Base-by-base conservation (phyloP, 768 basidiomycete genomes). In the Naganishia onofrii region DNA sequence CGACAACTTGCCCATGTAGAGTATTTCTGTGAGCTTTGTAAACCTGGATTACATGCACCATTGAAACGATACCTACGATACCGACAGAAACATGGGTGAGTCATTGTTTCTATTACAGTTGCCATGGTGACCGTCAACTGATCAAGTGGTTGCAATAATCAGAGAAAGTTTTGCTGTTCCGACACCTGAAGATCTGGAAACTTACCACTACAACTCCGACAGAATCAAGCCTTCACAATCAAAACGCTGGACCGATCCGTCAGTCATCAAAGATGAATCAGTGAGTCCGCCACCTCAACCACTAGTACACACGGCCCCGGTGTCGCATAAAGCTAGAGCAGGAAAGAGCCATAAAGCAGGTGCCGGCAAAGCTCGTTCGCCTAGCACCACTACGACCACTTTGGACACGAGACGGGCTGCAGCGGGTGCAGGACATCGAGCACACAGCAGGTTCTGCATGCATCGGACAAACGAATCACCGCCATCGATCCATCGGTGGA, bases 1-100 rank as follows among this genome's bases (percentile, higher is more conserved):
- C 15, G 38, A n/a, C 60, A 12, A 21, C 19, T 17, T 42, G 38
- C 3, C 9, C 46, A 12, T 87, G 86, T 73, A 89, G 81, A 92
- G 80, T 98, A 98, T 81, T 93, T 89, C 75, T 99, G 96, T 82
- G 96, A 99, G 82, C 83, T 87, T 73, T 99, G 96, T 82, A 87
- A 87, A 74, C 94, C 96, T 12, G 90, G 92, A 67, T 83, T 90
- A 64, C 94, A 97, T 79, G 81, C 82, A 8, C 89, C 93, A 42
- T 86, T 94, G 42, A 74, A 71, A 53, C 76, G 76, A 60, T 81
- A 76, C 75, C 73, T 80, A 17, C 73, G 75, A 52, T 70, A 72
- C 13, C 67, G 71, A 53, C 74, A 75, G n/a, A 68, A 78, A 68
- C 84, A 93, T 79, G 89, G 86, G 93, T 93, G 76, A 74, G 90